Percentiles rank a stretch among this genome's conserved stretches.
These are phyloP conservation scores for Naganishia liquefaciens DNA, from an alignment of 1,284 basidiomycete species.

Conservation along the genomic window DNA sequence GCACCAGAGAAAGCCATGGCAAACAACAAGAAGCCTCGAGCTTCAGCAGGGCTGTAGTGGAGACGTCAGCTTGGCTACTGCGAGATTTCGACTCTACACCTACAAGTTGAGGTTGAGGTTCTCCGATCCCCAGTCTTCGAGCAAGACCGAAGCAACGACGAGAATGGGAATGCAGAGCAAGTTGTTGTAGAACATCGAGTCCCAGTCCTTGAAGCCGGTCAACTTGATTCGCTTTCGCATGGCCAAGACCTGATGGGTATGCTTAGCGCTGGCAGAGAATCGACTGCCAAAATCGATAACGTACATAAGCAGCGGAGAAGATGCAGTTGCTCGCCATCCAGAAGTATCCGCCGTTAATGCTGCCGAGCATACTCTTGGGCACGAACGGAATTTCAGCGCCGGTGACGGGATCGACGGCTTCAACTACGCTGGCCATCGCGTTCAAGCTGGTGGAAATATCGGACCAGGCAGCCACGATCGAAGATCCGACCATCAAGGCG, in stretches of 20 bases:
- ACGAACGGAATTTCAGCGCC: constrained; percentile 42
- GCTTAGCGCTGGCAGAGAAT: not conserved
- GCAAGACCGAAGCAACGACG: constrained; percentile 74
- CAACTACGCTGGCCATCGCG: constrained; percentile 33
- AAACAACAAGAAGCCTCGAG: constrained; percentile 74
- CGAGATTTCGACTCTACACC: constrained; percentile 45
- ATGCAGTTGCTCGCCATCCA: constrained; percentile 97
- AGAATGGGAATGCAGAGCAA: constrained; percentile 90
- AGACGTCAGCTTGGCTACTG: constrained; percentile 26
- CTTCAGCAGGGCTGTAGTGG: constrained; percentile 72
- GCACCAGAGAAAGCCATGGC: constrained; percentile 95
- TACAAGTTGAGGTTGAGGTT: constrained; percentile 86
- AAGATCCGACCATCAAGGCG: constrained; percentile 91
- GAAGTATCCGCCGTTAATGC: constrained; percentile 81
- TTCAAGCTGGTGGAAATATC: constrained; percentile 64
- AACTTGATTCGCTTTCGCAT: constrained; percentile 98
- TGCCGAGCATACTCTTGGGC: constrained; percentile 49
- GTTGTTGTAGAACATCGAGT: constrained; percentile 99
- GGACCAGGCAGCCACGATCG: constrained; percentile 91
- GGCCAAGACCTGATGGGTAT: constrained; percentile 67
- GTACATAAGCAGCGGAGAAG: constrained; percentile 86
- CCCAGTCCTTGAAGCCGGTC: constrained; percentile 99
- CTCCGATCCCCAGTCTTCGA: constrained; percentile 86
- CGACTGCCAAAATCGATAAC: constrained; percentile 44
- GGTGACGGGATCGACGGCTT: constrained; percentile 45